A percentile compares a stretch with the other conserved stretches of the same genome.
These are phyloP conservation scores for Guyanaporus albipodus DNA, from an alignment of 768 basidiomycete species.

Conservation along the genomic window DNA sequence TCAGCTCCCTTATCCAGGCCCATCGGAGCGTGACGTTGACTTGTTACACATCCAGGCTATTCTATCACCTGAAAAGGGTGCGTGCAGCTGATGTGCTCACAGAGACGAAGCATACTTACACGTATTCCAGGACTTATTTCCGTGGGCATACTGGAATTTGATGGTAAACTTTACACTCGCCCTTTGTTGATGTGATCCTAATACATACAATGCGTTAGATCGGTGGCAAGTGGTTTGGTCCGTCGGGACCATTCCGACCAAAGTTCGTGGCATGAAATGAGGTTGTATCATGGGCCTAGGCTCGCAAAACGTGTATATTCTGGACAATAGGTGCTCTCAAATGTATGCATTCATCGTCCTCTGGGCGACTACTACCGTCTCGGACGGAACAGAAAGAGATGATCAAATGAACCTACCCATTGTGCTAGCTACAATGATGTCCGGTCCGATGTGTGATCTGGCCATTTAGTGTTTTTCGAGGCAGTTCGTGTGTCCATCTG, in stretches of 20 bases:
- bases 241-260: constrained; percentile 39
- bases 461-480: no score
- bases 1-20: constrained; percentile 21
- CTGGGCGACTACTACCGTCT: constrained; percentile 1
- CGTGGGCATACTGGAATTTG: constrained; percentile 68
- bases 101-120: not conserved
- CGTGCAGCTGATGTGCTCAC: not conserved
- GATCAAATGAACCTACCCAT: not conserved
- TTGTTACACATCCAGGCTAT: constrained; percentile 42
- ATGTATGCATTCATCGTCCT: constrained; percentile 10
- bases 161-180: constrained; percentile 44
- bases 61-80: constrained; percentile 88
- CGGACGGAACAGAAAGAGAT: constrained; percentile 12
- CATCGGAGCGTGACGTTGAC: constrained; percentile 6
- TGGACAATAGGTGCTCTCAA: not conserved
- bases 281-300: not conserved
- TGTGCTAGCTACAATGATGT: not conserved
- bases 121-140: constrained; percentile 28
- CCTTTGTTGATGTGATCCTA: constrained; percentile 2
- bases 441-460: constrained; percentile 5
- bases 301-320: not conserved
- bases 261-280: constrained; percentile 27
- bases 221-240: constrained; percentile 48
- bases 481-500: no score
- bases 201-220: constrained; percentile 19